These are phyloP conservation scores for Aureobasidium sp. DNA, from an alignment of 2,329 filamentous ascomycete species.

Conservation along the genomic window DNA sequence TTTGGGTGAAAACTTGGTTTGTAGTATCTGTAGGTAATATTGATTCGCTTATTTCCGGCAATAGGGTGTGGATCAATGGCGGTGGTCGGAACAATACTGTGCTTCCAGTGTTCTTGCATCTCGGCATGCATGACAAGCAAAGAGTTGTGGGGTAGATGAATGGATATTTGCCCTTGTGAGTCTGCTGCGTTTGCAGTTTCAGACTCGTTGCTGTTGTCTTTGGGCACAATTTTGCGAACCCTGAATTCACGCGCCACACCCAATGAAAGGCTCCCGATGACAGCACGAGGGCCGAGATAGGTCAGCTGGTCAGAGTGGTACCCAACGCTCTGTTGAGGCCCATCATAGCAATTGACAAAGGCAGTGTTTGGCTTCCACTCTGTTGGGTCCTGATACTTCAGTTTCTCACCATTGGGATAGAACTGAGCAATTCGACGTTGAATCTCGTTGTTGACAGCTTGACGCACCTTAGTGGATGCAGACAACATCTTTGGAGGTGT, in stretches of 20 bases:
- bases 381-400: slow-evolving; percentile 65
- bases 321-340: slow-evolving; percentile 72
- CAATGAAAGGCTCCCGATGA: slow-evolving; percentile 84
- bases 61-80: slow-evolving; percentile 80
- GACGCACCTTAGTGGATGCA: slow-evolving; percentile 62
- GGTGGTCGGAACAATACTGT: slow-evolving; percentile 66
- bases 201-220: slow-evolving; percentile 36
- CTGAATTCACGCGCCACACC: slow-evolving; percentile 93
- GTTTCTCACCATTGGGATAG: slow-evolving; percentile 63
- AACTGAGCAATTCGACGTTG: slow-evolving; percentile 56
- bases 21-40: slow-evolving; percentile 90
- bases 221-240: slow-evolving; percentile 64
- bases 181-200: slow-evolving; percentile 41
- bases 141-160: slow-evolving; percentile 91
- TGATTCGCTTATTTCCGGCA: slow-evolving; percentile 72
- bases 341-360: slow-evolving; percentile 90
- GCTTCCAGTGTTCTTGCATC: slow-evolving; percentile 98
- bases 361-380: slow-evolving; percentile 81
- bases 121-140: slow-evolving; percentile 93
- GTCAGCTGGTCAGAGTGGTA: slow-evolving; percentile 92
- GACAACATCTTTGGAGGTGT: slow-evolving; percentile 66
- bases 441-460: slow-evolving; percentile 70
- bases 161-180: slow-evolving; percentile 75
- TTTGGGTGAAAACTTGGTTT: slow-evolving; percentile 66
- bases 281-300: slow-evolving; percentile 77